Conservation (phyloP, 176 grass and related monocot species). For the Zoysia japonica region DNA sequence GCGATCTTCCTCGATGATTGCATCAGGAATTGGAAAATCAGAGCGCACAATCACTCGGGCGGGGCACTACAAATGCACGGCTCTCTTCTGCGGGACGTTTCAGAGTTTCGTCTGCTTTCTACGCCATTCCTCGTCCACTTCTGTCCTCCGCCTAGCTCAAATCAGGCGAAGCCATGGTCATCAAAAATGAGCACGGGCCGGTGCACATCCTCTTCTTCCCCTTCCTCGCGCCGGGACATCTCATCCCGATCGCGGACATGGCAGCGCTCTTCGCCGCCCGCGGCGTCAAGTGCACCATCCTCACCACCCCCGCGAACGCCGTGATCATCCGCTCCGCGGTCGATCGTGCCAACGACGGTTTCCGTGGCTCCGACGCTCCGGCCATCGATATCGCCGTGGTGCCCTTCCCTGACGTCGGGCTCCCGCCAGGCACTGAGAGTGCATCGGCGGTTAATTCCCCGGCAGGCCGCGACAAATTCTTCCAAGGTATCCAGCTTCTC, state of each 20-base stretch:
- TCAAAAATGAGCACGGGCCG: constrained; percentile 26
- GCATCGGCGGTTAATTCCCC: background rate
- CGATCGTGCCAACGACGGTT: constrained; percentile 43
- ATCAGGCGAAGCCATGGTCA: constrained; percentile 9
- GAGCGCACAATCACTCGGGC: background rate
- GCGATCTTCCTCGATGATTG: background rate
- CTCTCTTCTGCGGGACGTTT: background rate
- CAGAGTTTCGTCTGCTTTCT: background rate
- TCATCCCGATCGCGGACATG: constrained; percentile 63
- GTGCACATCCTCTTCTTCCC: constrained; percentile 76
- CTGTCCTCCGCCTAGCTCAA: background rate
- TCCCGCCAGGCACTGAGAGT: constrained; percentile 48
- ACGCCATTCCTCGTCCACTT: background rate
- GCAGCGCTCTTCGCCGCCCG: constrained; percentile 52
- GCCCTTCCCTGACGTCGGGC: constrained; percentile 54
- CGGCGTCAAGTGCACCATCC: constrained; percentile 58
- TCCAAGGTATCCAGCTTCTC: background rate
- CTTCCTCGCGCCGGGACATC: constrained; percentile 56
- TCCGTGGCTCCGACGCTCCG: background rate
- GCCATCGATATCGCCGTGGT: constrained; percentile 40
- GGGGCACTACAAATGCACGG: background rate
- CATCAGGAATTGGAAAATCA: background rate
- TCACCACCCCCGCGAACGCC: constrained; percentile 60
- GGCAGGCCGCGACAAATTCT: constrained; percentile 28
- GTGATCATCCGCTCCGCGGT: constrained; percentile 42